Evolutionary conservation across 305 asterid genomes (phyloP), one percentile per base, ranked within the genome.

Genomic region (Stenogyne calaminthoides): DNA sequence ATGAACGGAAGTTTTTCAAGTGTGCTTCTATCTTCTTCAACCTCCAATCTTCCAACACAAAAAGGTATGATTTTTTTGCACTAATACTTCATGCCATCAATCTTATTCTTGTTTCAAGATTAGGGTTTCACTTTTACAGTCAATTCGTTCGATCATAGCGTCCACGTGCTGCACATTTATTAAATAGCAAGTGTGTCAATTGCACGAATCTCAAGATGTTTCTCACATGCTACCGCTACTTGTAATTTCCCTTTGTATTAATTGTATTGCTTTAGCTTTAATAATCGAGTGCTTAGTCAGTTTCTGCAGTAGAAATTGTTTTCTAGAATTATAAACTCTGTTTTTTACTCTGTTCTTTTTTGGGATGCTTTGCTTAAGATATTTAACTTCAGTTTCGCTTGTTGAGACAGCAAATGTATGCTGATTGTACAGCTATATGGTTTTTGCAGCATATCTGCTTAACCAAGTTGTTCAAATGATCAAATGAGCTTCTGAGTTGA

Each of bases 371-470:
- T 51, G 40, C 71, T 34, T 66, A 19, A 55, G 60, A 16, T 57
- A 27, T 56, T 52, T 64, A 15, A 14, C 58, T 46, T n/a, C 34
- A 16, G 7, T 39, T 76, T 52, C 29, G n/a, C 46, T 16, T n/a
- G 55, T 22, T 7, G 8, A 36, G 25, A 49, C 27, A 14, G 11
- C 7, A 19, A 37, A 12, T 40, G 7, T 54, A 9, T 70, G 69
- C 69, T 51, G 52, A 49, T 74, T 34, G 25, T 70, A 10, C 63
- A 36, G 49, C 36, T 75, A 42, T 62, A 3, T 47, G 20, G n/a
- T 22, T n/a, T 67, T 74, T 73, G 71, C 77, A 74, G 81, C 75
- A 64, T 65, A 60, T 63, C 46, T 74, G 73, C 61, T 16, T 16
- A 25, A n/a, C 10, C 44, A 29, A 55, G 51, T 22, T 64, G 40